A percentile compares a stretch with the other conserved stretches of the same genome.
Evolutionary conservation across 2,329 filamentous ascomycete species (phyloP).

Genomic region (Metarhizium album): DNA sequence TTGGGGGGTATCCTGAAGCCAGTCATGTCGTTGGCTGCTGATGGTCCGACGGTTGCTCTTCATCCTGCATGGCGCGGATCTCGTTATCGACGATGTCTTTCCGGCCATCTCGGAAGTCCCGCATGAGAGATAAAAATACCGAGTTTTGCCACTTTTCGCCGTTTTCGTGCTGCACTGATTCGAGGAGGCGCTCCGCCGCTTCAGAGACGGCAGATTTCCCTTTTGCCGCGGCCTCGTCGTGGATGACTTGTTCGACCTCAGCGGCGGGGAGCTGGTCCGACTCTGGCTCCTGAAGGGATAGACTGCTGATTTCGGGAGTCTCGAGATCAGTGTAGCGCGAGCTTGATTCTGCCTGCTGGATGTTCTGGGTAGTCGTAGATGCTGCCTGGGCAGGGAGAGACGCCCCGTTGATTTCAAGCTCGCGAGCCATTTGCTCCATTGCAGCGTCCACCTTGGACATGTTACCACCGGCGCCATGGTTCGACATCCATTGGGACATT

Average conservation of each 20-base stretch:
- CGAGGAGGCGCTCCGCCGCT: slow-evolving; percentile 30
- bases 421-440: slow-evolving; percentile 32
- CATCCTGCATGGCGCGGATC: slow-evolving; percentile 22
- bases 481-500: slow-evolving; percentile 30
- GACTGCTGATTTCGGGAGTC: slow-evolving; percentile 21
- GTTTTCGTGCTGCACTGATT: slow-evolving; percentile 32
- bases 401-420: slow-evolving; percentile 27
- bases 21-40: slow-evolving; percentile 8
- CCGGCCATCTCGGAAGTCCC: slow-evolving; percentile 32
- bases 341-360: not conserved
- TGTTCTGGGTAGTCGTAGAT: not conserved
- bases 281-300: slow-evolving; percentile 16
- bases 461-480: slow-evolving; percentile 17
- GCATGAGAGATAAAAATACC: slow-evolving; percentile 32
- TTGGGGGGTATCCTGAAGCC: not conserved
- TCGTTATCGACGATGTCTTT: slow-evolving; percentile 33
- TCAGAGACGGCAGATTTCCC: slow-evolving; percentile 29
- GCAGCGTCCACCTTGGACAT: slow-evolving; percentile 31
- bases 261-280: slow-evolving; percentile 1
- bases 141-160: slow-evolving; percentile 38
- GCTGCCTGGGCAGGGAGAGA: slow-evolving; percentile 13
- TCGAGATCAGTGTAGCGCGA: slow-evolving; percentile 18
- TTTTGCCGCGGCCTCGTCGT: slow-evolving; percentile 10
- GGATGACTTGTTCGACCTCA: slow-evolving; percentile 6
- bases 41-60: slow-evolving; percentile 3